Base-by-base conservation (phyloP, 1,284 basidiomycete species). In the Hortiboletus rubellus region DNA sequence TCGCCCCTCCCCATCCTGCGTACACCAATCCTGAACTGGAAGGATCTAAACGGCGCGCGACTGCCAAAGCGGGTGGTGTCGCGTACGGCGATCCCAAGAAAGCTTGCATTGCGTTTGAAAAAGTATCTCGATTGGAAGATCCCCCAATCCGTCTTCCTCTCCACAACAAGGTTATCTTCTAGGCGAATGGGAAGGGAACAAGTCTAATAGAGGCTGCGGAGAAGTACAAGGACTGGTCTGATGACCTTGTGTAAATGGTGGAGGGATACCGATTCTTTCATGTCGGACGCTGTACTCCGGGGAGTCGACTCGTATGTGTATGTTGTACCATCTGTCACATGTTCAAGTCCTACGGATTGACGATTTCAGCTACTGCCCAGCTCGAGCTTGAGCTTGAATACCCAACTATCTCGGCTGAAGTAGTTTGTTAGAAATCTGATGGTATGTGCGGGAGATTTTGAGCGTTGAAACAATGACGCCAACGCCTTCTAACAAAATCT, bases 121-220 rank as follows among this genome's bases (percentile, higher is more conserved):
- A 47, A 34, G 54, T 17, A 18, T 55, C 61, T 17, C 50, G 31
- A 18, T 22, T 72, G 36, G 64, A 71, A 14, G 50, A 66, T 30
- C 67, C 71, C 2, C 72, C 74, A 1, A 48, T 74, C 8, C 65
- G 66, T 5, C 57, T 74, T 33, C 64, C 66, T 15, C 60, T 74
- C 3, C 68, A 60, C 36, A 61, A 51, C 41, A 52, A 33, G 8
- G 50, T 37, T 3, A 18, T 69, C 15, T 54, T 6, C 15, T 8
- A 42, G 17, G 38, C 52, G 18, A 60, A 42, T 18, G 30, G 15
- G 2, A 69, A 73, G 57, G 55, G 58, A 18, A 56, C 44, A 36
- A 42, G 37, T 37, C 42, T 74, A 30, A 22, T 62, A 6, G 61
- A 59, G 18, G 50, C 58, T 18, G 60, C 44, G 8, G 62, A 68